Evolutionary conservation across 2,329 filamentous ascomycete species (phyloP), one percentile per base, ranked within the genome.

Genomic region (Graphilbum sp.): DNA sequence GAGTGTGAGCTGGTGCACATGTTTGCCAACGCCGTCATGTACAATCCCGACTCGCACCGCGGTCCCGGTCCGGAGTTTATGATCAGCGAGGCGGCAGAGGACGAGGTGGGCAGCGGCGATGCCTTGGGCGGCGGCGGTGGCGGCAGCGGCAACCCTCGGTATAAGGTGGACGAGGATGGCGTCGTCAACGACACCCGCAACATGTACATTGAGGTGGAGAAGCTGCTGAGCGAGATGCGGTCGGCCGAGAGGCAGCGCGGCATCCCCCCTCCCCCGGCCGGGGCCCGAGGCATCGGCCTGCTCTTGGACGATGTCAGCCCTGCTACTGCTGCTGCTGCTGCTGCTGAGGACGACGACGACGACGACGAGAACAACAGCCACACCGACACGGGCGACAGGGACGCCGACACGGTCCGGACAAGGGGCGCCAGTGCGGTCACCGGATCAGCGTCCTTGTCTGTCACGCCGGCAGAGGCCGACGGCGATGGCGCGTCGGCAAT

Each of bases 1-100:
- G 88, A 96, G 57, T 84, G 86, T 47, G 88, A 96, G 55, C 64
- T 96, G 11, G 84, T 92, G 49, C 82, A 92, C 49, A 95, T 96
- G 83, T 94, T 96, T 55, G 85, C 86, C 47, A 96, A 96, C 51
- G 88, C 90, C 16, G 81, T 95, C 57, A 96, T 98, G 90, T 98
- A 94, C 64, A 96, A 96, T 49, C 77, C 82, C 0, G 84, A 93
- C 44, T 76, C 79, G 0, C 66, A 81, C 46, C 72, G 78, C 20
- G 79, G 80, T 0, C 74, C 79, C 10, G 79, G 79, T 0, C 63
- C 67, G 2, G 61, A 66, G 0, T 81, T 86, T 45, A 55, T 71
- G 49, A 59, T 61, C 40, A 50, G 60, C 31, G 50, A 60, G 32
- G 51, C 53, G 18, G 55, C 50, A 32, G 56, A 56, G 10, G 61